Evolutionary conservation across 768 basidiomycete genomes (phyloP).

Genomic region (Tylopilus vinaceipallidus): DNA sequence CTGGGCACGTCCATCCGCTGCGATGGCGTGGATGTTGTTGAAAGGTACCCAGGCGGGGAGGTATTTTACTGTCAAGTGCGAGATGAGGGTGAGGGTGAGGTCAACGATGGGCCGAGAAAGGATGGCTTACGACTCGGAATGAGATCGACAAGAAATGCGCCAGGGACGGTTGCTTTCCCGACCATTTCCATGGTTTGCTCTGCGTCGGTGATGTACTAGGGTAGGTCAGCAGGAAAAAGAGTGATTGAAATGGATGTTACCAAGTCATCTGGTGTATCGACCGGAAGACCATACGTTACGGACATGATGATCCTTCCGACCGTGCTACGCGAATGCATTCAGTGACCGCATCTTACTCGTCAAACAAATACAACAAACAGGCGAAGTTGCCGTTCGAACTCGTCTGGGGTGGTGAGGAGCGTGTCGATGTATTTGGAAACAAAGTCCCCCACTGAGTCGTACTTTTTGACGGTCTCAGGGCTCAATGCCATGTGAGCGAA

Average conservation of each 20-base stretch:
- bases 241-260: conserved; percentile 3
- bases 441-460: conserved; percentile 31
- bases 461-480: conserved; percentile 30
- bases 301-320: conserved; percentile 20
- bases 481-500: conserved; percentile 32
- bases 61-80: conserved; percentile 21
- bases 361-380: conserved; percentile 8
- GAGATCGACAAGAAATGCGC: conserved; percentile 30
- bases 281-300: conserved; percentile 27
- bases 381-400: conserved; percentile 22
- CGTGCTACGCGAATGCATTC: not conserved
- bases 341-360: not conserved
- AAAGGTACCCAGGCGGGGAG: conserved; percentile 27
- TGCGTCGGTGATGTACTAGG: conserved; percentile 29
- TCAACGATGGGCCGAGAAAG: not conserved
- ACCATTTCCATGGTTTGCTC: conserved; percentile 28
- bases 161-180: conserved; percentile 24
- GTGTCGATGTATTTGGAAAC: conserved; percentile 15
- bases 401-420: conserved; percentile 13
- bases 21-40: conserved; percentile 12
- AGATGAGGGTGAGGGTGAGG: not conserved
- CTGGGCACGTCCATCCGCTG: conserved; percentile 1
- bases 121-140: conserved; percentile 23
- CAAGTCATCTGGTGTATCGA: conserved; percentile 17
- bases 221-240: not conserved